Base-by-base conservation (phyloP, 2,329 filamentous ascomycete species). In the Hypoxylon sp. region DNA sequence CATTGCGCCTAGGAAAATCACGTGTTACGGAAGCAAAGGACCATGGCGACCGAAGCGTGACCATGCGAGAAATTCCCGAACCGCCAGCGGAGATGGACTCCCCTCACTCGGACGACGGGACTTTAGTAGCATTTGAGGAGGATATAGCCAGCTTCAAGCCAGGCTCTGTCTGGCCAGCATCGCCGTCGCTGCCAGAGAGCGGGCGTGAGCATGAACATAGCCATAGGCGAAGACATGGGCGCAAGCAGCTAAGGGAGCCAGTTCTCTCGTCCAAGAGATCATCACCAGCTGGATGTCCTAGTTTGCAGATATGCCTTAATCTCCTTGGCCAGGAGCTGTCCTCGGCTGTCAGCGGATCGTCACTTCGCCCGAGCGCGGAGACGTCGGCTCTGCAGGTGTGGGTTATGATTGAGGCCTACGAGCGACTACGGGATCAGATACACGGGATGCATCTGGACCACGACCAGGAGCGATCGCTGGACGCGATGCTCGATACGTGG, bases 331-430 rank as follows among this genome's bases (percentile, higher is more conserved):
- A 75, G 17, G 81, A 85, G 58, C 72, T 85, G 7, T 76, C 79
- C 1, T 77, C 78, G 0, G 77, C 77, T 50, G 69, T 43, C 58
- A 72, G 40, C 29, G 69, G 48, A 49, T 69, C 70, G 48, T 55
- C 67, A 17, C 15, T 55, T 8, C 67, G 63, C 2, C 52, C 68
- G 13, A 69, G 53, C 33, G 45, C 70, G 2, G 74, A 79, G 29
- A 74, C 75, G 0, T 76, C 81, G 11, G 76, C 78, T 1, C 66
- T 85, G 35, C 82, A 85, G 65, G 69, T 84, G 15, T 80, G 79
- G 78, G 75, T 81, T 38, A 84, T 85, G 82, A 85, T 85, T 47
- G 82, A 84, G 63, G 82, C 82, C 2, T 85, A 85, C 64, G 82
- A 85, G 73, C 75, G 75, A 56, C 70, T 85, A 54, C 74, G 80